These are phyloP conservation scores for Hypsizygus marmoreus DNA, from an alignment of 768 basidiomycete species.

Conservation along the genomic window DNA sequence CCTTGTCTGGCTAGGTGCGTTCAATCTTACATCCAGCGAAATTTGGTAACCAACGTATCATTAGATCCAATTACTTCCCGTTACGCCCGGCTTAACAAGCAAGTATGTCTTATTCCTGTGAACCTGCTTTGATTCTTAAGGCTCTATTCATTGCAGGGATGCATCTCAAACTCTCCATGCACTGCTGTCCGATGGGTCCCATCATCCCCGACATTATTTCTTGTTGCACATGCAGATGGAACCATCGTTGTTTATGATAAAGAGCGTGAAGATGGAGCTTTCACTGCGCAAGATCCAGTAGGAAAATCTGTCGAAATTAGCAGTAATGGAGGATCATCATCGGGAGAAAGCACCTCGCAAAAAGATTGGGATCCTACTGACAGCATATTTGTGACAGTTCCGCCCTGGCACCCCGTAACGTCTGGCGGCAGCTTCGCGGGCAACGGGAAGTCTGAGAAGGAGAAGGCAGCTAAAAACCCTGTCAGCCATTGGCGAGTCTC, in stretches of 20 bases:
- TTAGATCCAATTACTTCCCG: slow-evolving; percentile 79
- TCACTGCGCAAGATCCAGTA: slow-evolving; percentile 61
- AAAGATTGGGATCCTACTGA: slow-evolving; percentile 78
- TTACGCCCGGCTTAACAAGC: slow-evolving; percentile 87
- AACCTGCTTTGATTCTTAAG: neutral
- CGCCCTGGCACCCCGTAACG: slow-evolving; percentile 81
- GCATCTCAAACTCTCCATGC: slow-evolving; percentile 78
- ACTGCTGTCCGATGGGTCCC: slow-evolving; percentile 94
- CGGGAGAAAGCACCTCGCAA: slow-evolving; percentile 32
- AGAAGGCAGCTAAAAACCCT: slow-evolving; percentile 78
- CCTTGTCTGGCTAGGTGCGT: slow-evolving; percentile 88
- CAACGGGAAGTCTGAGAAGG: slow-evolving; percentile 57
- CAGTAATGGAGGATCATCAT: slow-evolving; percentile 25
- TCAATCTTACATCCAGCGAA: neutral
- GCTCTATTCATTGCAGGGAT: slow-evolving; percentile 49
- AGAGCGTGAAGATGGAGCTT: slow-evolving; percentile 84
- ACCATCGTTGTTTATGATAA: slow-evolving; percentile 89
- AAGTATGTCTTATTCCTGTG: slow-evolving; percentile 41
- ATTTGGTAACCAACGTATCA: slow-evolving; percentile 9
- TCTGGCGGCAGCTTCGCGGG: slow-evolving; percentile 37
- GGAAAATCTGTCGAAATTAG: slow-evolving; percentile 28
- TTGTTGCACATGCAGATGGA: slow-evolving; percentile 87
- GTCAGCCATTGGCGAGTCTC: slow-evolving; percentile 90
- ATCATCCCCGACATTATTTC: slow-evolving; percentile 74
- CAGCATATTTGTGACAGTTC: slow-evolving; percentile 77